These are phyloP conservation scores for Dryadomyces sulphureus DNA, from an alignment of 2,329 filamentous ascomycete species.

Conservation along the genomic window DNA sequence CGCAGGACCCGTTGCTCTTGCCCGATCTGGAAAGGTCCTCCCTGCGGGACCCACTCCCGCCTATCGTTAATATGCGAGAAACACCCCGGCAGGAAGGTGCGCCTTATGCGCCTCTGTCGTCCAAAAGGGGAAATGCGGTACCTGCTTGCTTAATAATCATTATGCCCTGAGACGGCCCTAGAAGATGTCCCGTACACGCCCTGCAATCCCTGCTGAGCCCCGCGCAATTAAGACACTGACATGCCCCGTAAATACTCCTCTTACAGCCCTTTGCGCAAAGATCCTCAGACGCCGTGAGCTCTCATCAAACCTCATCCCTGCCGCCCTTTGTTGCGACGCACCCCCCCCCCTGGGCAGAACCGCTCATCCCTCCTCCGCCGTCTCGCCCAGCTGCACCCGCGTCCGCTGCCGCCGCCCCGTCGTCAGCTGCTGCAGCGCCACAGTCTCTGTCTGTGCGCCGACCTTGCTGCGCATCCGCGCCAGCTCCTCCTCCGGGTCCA, in stretches of 20 bases:
- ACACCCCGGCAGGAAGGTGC: not conserved
- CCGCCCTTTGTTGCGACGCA: not conserved
- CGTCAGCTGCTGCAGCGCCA: slow-evolving; percentile 78
- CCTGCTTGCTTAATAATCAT: too few species aligned
- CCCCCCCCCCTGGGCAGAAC: too few species aligned
- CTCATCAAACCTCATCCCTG: slow-evolving; percentile 15
- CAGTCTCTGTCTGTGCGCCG: slow-evolving; percentile 76
- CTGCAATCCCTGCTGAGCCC: too few species aligned
- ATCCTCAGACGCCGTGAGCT: not conserved
- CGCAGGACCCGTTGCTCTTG: too few species aligned
- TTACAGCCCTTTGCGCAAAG: not conserved
- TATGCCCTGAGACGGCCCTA: too few species aligned
- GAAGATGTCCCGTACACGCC: too few species aligned
- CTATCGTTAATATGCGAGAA: not conserved
- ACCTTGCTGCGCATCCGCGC: slow-evolving; percentile 95
- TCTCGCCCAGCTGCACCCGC: slow-evolving; percentile 75
- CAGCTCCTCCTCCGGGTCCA: slow-evolving; percentile 92
- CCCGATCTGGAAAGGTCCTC: not conserved
- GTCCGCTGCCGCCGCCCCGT: slow-evolving; percentile 55
- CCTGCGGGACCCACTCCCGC: not conserved
- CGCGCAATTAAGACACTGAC: not conserved
- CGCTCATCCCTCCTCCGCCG: slow-evolving; percentile 26
- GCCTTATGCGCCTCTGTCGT: too few species aligned
- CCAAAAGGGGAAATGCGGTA: too few species aligned
- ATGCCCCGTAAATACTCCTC: not conserved